Evolutionary conservation across 1,139 yeast genomes (phyloP).

Genomic region (Diutina ranongensis): DNA sequence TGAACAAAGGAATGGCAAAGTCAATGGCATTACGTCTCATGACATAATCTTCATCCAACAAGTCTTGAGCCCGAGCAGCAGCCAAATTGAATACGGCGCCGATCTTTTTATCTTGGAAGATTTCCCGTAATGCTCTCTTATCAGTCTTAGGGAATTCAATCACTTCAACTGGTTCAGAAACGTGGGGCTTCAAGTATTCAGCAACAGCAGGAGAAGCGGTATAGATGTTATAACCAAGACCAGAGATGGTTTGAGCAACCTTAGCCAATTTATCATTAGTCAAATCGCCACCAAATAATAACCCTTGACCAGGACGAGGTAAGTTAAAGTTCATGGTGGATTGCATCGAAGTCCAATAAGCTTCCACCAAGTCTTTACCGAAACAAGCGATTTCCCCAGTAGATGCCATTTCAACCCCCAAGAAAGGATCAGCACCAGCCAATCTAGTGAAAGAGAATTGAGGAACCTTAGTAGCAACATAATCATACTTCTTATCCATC

Average conservation of each 20-base stretch:
- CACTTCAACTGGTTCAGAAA: conserved; percentile 42
- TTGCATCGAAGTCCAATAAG: conserved; percentile 96
- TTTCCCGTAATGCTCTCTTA: conserved; percentile 85
- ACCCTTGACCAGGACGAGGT: conserved; percentile 82
- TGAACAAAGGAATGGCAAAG: conserved; percentile 90
- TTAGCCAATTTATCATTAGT: conserved; percentile 56
- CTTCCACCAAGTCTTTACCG: conserved; percentile 75
- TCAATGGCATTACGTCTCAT: conserved; percentile 99
- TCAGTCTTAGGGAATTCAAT: conserved; percentile 89
- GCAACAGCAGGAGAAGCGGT: conserved; percentile 67
- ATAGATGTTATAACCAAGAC: conserved; percentile 73
- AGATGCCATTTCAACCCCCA: conserved; percentile 98
- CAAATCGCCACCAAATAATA: conserved; percentile 89
- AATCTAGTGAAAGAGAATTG: conserved; percentile 96
- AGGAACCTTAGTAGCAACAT: conserved; percentile 95
- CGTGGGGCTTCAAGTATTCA: conserved; percentile 44
- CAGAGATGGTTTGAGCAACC: conserved; percentile 59
- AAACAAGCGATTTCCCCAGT: conserved; percentile 98
- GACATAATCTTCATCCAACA: conserved; percentile 82
- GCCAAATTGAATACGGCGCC: conserved; percentile 89
- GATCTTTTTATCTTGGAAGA: conserved; percentile 77
- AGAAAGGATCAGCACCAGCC: conserved; percentile 97
- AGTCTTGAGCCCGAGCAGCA: conserved; percentile 71
- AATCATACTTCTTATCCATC: conserved; percentile 48
- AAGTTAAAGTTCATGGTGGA: conserved; percentile 93